phyloP scores from a whole-genome alignment of 2,329 filamentous ascomycete species.

The Chaetomiaceae sp. region DNA sequence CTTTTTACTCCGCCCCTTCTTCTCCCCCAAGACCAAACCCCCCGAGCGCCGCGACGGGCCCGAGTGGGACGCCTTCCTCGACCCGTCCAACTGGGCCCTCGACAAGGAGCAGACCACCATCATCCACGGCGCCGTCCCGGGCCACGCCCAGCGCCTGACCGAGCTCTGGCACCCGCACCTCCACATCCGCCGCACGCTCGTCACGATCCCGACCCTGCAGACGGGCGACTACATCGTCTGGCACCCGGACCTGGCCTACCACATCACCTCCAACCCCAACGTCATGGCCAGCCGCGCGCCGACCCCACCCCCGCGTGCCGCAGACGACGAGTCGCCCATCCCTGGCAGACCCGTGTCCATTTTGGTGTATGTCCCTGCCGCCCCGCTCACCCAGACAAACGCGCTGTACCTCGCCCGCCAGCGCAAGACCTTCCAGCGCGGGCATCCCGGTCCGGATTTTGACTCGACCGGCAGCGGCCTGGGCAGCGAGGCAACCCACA shows the following conservation, averaged over 20 bases:
- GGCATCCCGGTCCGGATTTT: constrained; percentile 48
- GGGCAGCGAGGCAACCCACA: constrained; percentile 48
- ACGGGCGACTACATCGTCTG: constrained; percentile 56
- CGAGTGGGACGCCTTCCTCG: constrained; percentile 50
- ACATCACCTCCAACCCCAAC: constrained; percentile 46
- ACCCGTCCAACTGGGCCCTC: constrained; percentile 41
- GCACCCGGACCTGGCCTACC: constrained; percentile 55
- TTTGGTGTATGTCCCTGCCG: constrained; percentile 52
- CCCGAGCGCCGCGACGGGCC: constrained; percentile 38
- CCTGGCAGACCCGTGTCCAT: constrained; percentile 39
- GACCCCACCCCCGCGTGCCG: constrained; percentile 29
- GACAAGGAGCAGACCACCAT: constrained; percentile 50
- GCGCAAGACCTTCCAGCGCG: constrained; percentile 52
- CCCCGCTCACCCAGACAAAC: constrained; percentile 54
- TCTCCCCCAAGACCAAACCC: constrained; percentile 41
- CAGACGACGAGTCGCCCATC: constrained; percentile 4
- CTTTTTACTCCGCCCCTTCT: constrained; percentile 50
- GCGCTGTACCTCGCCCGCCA: constrained; percentile 54
- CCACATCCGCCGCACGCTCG: constrained; percentile 48
- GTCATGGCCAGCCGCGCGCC: constrained; percentile 32
- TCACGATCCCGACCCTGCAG: constrained; percentile 51
- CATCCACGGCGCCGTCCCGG: constrained; percentile 55
- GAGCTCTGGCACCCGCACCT: constrained; percentile 56
- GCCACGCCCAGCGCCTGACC: constrained; percentile 54
- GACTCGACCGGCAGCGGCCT: constrained; percentile 49